Percentiles rank a stretch among this genome's conserved stretches.
phyloP scores from a whole-genome alignment of 345 rosid genomes.

The Gossypium anomalum region DNA sequence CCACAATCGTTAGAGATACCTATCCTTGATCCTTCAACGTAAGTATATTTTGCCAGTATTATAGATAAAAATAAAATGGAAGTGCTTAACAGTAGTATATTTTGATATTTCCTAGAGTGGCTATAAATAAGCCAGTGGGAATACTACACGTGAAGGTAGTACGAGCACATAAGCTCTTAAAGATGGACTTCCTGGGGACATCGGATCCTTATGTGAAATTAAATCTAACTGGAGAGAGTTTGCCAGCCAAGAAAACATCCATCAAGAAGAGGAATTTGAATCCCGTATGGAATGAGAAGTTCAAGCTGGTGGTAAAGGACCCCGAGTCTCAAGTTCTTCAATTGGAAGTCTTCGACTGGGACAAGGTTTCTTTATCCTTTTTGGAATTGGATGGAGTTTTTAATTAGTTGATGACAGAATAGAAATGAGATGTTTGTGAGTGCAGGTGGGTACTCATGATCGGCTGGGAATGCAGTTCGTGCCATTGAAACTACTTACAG shows the following conservation, averaged over 20 bases:
- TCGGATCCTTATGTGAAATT: constrained; percentile 77
- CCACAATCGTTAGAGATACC: constrained; percentile 43
- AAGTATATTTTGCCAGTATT: constrained; percentile 16
- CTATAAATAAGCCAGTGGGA: constrained; percentile 72
- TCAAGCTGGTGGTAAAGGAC: constrained; percentile 65
- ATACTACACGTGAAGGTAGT: constrained; percentile 62
- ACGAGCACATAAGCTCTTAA: constrained; percentile 55
- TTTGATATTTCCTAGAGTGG: constrained; percentile 32
- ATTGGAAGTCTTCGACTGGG: constrained; percentile 74
- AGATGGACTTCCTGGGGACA: constrained; percentile 60
- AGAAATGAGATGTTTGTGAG: background rate
- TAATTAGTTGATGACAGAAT: background rate
- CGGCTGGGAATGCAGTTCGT: constrained; percentile 67
- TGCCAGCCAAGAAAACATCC: constrained; percentile 65
- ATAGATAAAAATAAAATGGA: too few relatives aligned
- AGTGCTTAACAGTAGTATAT: too few relatives aligned
- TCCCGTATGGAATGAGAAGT: constrained; percentile 79
- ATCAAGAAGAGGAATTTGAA: constrained; percentile 67
- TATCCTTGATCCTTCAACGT: constrained; percentile 43
- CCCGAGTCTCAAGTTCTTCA: constrained; percentile 60
- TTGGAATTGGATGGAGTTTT: background rate
- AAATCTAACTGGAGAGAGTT: constrained; percentile 54
- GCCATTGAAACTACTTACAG: constrained; percentile 45
- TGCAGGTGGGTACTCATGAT: constrained; percentile 71
- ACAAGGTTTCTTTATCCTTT: constrained; percentile 43